phyloP scores from a whole-genome alignment of 352 stramenopile species.

The Pythium utonaiense region DNA sequence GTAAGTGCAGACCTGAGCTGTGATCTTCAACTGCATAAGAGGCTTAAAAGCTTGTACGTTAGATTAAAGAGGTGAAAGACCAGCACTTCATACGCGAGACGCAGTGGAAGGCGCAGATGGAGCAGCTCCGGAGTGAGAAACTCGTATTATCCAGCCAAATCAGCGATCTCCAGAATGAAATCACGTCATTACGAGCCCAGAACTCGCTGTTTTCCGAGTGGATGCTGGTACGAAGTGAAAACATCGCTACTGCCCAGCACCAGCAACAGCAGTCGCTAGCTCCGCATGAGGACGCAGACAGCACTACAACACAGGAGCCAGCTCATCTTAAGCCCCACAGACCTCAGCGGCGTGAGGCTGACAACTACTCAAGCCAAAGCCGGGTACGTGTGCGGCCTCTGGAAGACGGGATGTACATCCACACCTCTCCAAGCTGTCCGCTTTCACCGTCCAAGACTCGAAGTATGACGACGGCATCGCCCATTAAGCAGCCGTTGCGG shows the following conservation, averaged over 20 bases:
- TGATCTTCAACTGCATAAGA: background rate
- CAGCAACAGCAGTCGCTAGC: slow-evolving; percentile 8
- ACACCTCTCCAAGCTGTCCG: slow-evolving; percentile 25
- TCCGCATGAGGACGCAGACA: background rate
- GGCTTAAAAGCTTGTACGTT: background rate
- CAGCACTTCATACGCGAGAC: slow-evolving; percentile 58
- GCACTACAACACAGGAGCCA: background rate
- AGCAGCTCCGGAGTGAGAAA: slow-evolving; percentile 48
- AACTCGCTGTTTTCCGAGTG: slow-evolving; percentile 75
- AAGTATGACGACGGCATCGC: slow-evolving; percentile 39
- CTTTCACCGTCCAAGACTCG: slow-evolving; percentile 32
- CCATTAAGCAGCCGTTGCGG: slow-evolving; percentile 26
- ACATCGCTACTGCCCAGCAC: slow-evolving; percentile 25
- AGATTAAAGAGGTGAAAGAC: slow-evolving; percentile 76
- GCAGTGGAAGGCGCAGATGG: slow-evolving; percentile 56
- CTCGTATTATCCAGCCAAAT: slow-evolving; percentile 38
- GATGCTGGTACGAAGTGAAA: slow-evolving; percentile 74
- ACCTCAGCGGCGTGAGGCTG: background rate
- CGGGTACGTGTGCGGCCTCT: slow-evolving; percentile 13
- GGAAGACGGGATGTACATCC: slow-evolving; percentile 23
- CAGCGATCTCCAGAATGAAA: slow-evolving; percentile 53
- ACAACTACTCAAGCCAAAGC: background rate
- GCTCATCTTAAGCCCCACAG: slow-evolving; percentile 1
- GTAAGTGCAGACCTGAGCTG: slow-evolving; percentile 19
- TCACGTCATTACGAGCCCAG: slow-evolving; percentile 50